These are phyloP conservation scores for Rhizoctonia solani DNA, from an alignment of 1,284 basidiomycete species.

Conservation along the genomic window DNA sequence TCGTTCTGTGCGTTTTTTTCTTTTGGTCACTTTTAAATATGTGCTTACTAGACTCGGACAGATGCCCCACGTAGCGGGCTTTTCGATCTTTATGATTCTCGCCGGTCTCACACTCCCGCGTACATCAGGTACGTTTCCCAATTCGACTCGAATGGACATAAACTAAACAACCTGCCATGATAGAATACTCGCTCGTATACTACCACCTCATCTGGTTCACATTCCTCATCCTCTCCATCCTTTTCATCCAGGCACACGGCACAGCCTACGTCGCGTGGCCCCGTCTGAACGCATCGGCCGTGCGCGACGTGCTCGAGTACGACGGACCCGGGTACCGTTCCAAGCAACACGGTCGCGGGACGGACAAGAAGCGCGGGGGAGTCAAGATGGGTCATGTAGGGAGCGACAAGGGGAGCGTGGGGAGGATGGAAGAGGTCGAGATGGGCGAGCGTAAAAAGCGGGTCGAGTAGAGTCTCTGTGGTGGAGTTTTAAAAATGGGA, in stretches of 20 bases:
- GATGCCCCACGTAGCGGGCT: conserved; percentile 84
- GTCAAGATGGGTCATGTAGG: conserved; percentile 48
- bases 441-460: conserved; percentile 65
- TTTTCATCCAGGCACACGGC: conserved; percentile 78
- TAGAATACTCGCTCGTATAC: conserved; percentile 78
- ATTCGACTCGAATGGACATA: conserved; percentile 35
- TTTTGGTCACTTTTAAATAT: neutral
- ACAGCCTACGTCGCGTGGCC: conserved; percentile 94
- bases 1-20: conserved; percentile 66
- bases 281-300: conserved; percentile 78
- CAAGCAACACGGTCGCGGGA: conserved; percentile 74
- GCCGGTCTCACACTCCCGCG: conserved; percentile 83
- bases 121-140: conserved; percentile 67
- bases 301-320: conserved; percentile 77
- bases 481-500: neutral
- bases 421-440: conserved; percentile 56
- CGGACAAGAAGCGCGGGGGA: conserved; percentile 48
- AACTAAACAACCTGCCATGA: conserved; percentile 35
- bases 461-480: conserved; percentile 54
- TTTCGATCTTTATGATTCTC: conserved; percentile 85
- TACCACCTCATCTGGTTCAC: conserved; percentile 81
- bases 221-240: conserved; percentile 61
- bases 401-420: conserved; percentile 46
- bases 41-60: conserved; percentile 44
- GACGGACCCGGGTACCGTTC: conserved; percentile 84